Percentiles rank a stretch among this genome's conserved stretches.
phyloP scores from a whole-genome alignment of 805 yeast genomes.

The Saccharomycodes ludwigii region DNA sequence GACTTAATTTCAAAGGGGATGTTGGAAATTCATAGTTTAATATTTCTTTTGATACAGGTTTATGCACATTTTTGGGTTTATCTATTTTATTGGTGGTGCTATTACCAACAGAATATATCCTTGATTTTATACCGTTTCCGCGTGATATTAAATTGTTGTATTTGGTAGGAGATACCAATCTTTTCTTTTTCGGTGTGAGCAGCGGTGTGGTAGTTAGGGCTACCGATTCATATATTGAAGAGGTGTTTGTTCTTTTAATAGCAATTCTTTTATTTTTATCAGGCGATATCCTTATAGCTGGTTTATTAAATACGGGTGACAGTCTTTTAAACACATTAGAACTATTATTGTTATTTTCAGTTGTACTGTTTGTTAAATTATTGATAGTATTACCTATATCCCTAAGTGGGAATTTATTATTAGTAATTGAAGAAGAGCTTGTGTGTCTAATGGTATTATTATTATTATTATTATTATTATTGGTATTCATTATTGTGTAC shows the following conservation, averaged over 20 bases:
- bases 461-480: constrained; percentile 1
- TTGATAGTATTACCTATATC: constrained; percentile 6
- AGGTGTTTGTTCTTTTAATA: too few species aligned
- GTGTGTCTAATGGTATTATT: constrained; percentile 1
- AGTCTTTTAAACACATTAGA: constrained; percentile 17
- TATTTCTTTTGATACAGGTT: constrained; percentile 9
- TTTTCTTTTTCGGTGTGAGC: constrained; percentile 20
- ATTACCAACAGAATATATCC: too few species aligned
- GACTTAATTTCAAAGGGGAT: constrained; percentile 17
- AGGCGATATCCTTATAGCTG: constrained; percentile 16
- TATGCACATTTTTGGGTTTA: constrained; percentile 4
- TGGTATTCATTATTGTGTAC: constrained; percentile 1
- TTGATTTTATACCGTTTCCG: constrained; percentile 22
- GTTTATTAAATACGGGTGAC: constrained; percentile 17
- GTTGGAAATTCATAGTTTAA: constrained; percentile 19
- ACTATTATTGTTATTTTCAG: constrained; percentile 8
- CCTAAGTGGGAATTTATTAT: constrained; percentile 2
- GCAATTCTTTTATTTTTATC: constrained; percentile 2
- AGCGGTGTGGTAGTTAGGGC: constrained; percentile 3
- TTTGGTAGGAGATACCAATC: constrained; percentile 13
- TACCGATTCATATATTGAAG: too few species aligned
- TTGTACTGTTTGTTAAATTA: constrained; percentile 3
- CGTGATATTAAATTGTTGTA: constrained; percentile 8
- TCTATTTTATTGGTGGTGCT: constrained; percentile 10
- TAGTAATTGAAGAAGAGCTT: constrained; percentile 4